Evolutionary conservation across 2,329 filamentous ascomycete genomes (phyloP).

Genomic region (Cladorrhinum sp.): DNA sequence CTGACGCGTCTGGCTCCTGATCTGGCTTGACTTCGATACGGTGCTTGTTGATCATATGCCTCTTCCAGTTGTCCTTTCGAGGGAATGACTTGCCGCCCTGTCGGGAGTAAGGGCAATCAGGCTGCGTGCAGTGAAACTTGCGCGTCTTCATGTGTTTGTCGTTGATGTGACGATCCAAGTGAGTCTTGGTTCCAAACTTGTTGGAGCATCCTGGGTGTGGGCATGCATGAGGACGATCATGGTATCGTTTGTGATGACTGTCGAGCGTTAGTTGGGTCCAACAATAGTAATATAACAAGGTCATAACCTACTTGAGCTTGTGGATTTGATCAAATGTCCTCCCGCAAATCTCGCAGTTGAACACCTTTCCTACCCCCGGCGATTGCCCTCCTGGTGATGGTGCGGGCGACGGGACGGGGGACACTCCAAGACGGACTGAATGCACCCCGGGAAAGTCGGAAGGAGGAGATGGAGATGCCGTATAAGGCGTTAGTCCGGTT

Average conservation of each 20-base stretch:
- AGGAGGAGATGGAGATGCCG: conserved; percentile 27
- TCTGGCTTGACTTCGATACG: conserved; percentile 37
- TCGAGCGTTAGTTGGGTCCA: conserved; percentile 21
- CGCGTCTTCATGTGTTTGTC: conserved; percentile 59
- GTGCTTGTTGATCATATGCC: conserved; percentile 62
- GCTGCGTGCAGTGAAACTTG: conserved; percentile 56
- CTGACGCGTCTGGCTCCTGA: conserved; percentile 43
- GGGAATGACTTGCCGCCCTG: conserved; percentile 57
- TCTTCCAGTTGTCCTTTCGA: conserved; percentile 60
- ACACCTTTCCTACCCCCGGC: conserved; percentile 24
- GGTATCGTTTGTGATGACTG: conserved; percentile 60
- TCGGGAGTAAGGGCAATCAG: conserved; percentile 54
- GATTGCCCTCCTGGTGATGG: conserved; percentile 24
- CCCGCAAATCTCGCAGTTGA: conserved; percentile 38
- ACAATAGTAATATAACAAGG: neutral
- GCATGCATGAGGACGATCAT: conserved; percentile 53
- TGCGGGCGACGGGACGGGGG: conserved; percentile 14
- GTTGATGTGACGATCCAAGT: conserved; percentile 60
- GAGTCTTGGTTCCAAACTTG: conserved; percentile 60
- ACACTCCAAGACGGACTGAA: conserved; percentile 13
- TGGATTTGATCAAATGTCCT: conserved; percentile 55
- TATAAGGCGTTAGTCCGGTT: conserved; percentile 38
- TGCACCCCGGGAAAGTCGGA: conserved; percentile 17
- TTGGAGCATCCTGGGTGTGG: conserved; percentile 47
- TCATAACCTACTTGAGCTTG: conserved; percentile 51